Base-by-base conservation (phyloP, 306 rosid species). In the Rosa chinensis region DNA sequence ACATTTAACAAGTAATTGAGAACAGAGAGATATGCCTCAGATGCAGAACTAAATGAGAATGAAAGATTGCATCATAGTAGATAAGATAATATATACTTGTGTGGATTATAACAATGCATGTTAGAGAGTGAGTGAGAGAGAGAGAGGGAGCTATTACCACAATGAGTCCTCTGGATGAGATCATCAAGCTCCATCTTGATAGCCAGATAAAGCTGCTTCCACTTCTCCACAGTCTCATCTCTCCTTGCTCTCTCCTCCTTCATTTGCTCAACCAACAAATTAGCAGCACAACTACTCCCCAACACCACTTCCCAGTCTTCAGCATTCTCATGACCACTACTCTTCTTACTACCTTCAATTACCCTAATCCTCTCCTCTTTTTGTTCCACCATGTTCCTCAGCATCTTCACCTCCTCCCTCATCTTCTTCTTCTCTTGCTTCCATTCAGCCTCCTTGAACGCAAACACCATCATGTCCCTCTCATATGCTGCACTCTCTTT, bases 131-230 rank as follows among this genome's bases (percentile, higher is more conserved):
- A 21, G 66, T 11, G 25, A 71, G 69, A 74, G 43, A 37, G 28
- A 53, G 32, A 47, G 35, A 66, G 48, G 67, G 63, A 45, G 67
- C 50, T 28, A 85, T 47, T 63, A 76, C 88, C 90, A 86, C 85
- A 83, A 83, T 86, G 87, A 70, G 97, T 93, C 35, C 96, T 93
- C 68, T 89, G 96, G 78, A 95, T 95, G 84, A 95, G 99, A 55
- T 95, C 91, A 84, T 95, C 99, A 39, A 95, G 95, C 79, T 95
- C 99, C 78, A 74, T 70, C 89, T 93, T 95, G 42, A 95, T 95
- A 20, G 91, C 94, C 75, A 90, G 88, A 82, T 95, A 95, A 8
- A 95, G 96, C 77, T 95, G 98, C 85, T 95, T 95, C 99, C 99
- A 95, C 47, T 89, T 95, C 80, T 93, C 96, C 37, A 93, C 89